Percentiles rank a stretch among this genome's conserved stretches.
These are phyloP conservation scores for Bassia scoparia DNA, from an alignment of 148 eudicot species.

Conservation along the genomic window DNA sequence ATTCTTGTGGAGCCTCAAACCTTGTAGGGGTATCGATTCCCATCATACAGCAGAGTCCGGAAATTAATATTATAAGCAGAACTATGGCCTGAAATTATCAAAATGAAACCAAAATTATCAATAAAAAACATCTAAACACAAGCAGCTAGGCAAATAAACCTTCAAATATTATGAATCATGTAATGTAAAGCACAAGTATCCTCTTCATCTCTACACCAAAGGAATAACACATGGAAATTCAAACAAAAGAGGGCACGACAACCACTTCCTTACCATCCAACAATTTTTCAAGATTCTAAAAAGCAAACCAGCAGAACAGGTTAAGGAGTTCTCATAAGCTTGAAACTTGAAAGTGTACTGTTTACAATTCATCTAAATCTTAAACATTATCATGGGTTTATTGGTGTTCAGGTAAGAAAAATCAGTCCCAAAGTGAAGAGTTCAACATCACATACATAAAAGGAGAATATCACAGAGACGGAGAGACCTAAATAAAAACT, in stretches of 20 bases:
- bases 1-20: conserved; percentile 83
- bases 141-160: background rate
- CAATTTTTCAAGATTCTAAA: background rate
- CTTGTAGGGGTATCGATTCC: conserved; percentile 95
- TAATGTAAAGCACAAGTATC: background rate
- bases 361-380: background rate
- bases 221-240: too few species aligned
- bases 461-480: background rate
- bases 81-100: conserved; percentile 58
- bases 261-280: background rate
- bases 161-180: background rate
- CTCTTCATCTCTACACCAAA: background rate
- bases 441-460: background rate
- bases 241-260: background rate
- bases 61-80: conserved; percentile 78
- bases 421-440: background rate
- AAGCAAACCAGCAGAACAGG: background rate
- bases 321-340: background rate
- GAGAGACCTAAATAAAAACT: too few species aligned
- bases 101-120: background rate
- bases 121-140: background rate
- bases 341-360: background rate
- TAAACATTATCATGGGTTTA: background rate
- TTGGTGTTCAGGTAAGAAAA: background rate
- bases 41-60: conserved; percentile 94